Base-by-base conservation (phyloP, 768 basidiomycete species). In the Lactarius sp. region DNA sequence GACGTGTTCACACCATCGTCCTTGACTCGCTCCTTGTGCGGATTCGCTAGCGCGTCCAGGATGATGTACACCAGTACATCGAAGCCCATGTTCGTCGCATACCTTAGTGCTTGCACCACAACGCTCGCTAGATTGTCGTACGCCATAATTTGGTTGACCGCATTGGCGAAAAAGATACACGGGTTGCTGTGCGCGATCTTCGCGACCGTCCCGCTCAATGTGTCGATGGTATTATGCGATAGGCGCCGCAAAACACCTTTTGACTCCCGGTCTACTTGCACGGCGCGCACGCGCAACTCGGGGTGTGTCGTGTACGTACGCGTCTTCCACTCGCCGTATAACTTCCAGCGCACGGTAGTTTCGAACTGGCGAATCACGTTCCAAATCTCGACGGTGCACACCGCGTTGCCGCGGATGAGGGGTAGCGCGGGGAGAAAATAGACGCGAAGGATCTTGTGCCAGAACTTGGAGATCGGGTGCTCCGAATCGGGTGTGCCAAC, bases 281-380 rank as follows among this genome's bases (percentile, higher is more conserved):
- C 87, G 62, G 84, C 79, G 46, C 90, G 90, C 56, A 94, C 84
- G 36, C 83, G 83, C 50, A 96, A 81, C 71, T 91, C 89, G 20
- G 91, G 85, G 75, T 94, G 85, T 16, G 84, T 84, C 64, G 81
- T 81, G 74, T 94, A 92, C 22, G 77, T 80, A 52, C 77, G 77
- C 42, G 83, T 78, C 73, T 88, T 90, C 97, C 97, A 98, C 77
- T 98, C 95, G 47, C 94, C 97, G 70, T 99, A 99, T 37, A 99
- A 78, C 52, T 81, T 82, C 88, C 94, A 99, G 9, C 97, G 91
- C 27, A 82, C 77, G 6, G 86, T 83, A 58, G 86, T 86, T 60
- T 90, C 87, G 71, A 88, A 92, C 66, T 85, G 83, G 46, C 85
- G 80, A 53, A 98, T 82, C 56, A 98, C 85, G 62, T 86, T 85